These are phyloP conservation scores for Naegleria fowleri DNA, from an alignment of 208 protist species.

Conservation along the genomic window DNA sequence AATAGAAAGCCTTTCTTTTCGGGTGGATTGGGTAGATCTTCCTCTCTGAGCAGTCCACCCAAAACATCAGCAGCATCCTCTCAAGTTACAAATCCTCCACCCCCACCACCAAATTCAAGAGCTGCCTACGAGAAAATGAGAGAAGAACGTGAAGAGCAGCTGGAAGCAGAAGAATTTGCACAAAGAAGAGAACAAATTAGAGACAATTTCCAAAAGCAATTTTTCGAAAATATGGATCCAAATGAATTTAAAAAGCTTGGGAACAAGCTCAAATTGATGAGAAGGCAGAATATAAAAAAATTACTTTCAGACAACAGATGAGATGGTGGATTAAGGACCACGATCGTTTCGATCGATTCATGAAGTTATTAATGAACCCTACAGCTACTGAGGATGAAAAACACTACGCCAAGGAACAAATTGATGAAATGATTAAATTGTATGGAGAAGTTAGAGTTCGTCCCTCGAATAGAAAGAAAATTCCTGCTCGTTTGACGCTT, in stretches of 20 bases:
- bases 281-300: not conserved
- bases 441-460: conserved; percentile 1
- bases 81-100: no score
- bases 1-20: no score
- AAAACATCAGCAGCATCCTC: no score
- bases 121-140: not conserved
- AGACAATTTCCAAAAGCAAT: not conserved
- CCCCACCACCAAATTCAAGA: no score
- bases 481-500: not conserved
- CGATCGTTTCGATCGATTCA: not conserved
- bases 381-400: not conserved
- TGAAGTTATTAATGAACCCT: not conserved
- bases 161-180: not conserved
- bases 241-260: not conserved
- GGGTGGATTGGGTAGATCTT: no score
- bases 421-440: not conserved
- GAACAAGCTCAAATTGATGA: not conserved
- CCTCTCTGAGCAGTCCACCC: no score
- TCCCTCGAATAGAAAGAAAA: not conserved
- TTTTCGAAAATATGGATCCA: not conserved
- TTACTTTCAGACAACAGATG: not conserved
- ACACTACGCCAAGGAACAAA: not conserved
- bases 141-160: not conserved
- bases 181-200: not conserved
- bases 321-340: not conserved